Evolutionary conservation across 2,329 filamentous ascomycete species (phyloP), one percentile per base, ranked within the genome.

Genomic region (Cordyceps militaris): DNA sequence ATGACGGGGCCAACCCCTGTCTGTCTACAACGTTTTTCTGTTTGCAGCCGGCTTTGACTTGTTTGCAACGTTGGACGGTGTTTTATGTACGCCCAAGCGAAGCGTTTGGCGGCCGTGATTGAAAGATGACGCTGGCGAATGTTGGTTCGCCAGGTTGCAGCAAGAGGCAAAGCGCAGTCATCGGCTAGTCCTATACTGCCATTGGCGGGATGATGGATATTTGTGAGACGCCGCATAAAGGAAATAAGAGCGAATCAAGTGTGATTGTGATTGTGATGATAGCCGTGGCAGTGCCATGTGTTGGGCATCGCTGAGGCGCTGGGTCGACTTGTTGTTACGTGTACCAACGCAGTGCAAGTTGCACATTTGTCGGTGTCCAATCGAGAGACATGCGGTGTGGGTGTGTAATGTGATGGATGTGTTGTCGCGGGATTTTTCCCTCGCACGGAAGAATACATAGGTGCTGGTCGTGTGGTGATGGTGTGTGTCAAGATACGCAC

Each of bases 241-340:
- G 54, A 57, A 56, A 49, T 42, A 44, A 49, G 34, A 19, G 19
- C 21, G 24, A 56, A 14, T 26, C 32, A 50, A 8, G 44, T 42
- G 44, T 56, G 53, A 48, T 40, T 49, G 54, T 56, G 54, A 56
- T 21, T 49, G 44, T 49, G 53, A 42, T 32, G 43, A 24, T 10
- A 43, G 23, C n/a, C n/a, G n/a, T 40, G 34, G 26, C 19, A 19
- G 16, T n/a, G 36, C 49, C 51, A 19, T 46, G 19, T 38, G 42
- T 38, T 55, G 52, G 52, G 52, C 52, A 55, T 23, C 28, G 2
- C 28, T 36, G 26, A 28, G 26, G 24, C 28, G 19, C 38, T n/a
- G 10, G 36, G 30, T 36, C 46, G 51, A 44, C 40, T 52, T 42
- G 50, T 42, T n/a, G 43, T 53, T 30, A 53, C 24, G 34, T 6